Evolutionary conservation across 2,329 filamentous ascomycete genomes (phyloP).

Genomic region (Dothistroma pini): DNA sequence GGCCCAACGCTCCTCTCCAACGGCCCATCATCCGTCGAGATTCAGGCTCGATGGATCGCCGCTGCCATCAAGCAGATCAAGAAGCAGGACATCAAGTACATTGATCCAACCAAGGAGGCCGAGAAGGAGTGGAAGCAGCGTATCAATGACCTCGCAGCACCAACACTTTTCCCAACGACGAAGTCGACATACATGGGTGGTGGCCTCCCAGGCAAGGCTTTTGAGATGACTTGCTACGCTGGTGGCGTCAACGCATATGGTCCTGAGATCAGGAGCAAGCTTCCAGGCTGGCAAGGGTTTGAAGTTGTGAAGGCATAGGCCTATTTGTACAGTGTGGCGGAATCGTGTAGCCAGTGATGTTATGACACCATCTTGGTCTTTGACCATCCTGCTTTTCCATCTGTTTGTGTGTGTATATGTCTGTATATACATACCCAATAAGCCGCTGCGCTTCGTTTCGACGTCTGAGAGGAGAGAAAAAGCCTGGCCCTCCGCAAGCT

Average conservation of each 20-base stretch:
- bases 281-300: constrained; percentile 28
- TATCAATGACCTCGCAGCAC: constrained; percentile 28
- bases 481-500: too few relatives aligned
- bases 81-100: constrained; percentile 25
- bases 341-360: background rate
- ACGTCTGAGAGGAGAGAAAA: too few relatives aligned
- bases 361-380: background rate
- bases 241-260: constrained; percentile 29
- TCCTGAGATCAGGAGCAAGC: constrained; percentile 25
- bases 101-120: constrained; percentile 30
- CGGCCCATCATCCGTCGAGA: constrained; percentile 42
- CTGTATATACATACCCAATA: too few relatives aligned
- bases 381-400: background rate
- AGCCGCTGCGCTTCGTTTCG: too few relatives aligned
- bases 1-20: constrained; percentile 44
- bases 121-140: constrained; percentile 29
- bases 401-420: too few relatives aligned
- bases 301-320: constrained; percentile 24
- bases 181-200: constrained; percentile 30
- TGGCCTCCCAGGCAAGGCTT: constrained; percentile 26
- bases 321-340: background rate
- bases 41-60: constrained; percentile 41
- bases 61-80: constrained; percentile 29
- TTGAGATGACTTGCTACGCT: constrained; percentile 31
- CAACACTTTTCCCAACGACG: constrained; percentile 28